These are phyloP conservation scores for Leishmania gerbilli DNA, from an alignment of 208 protist genomes.

Conservation along the genomic window DNA sequence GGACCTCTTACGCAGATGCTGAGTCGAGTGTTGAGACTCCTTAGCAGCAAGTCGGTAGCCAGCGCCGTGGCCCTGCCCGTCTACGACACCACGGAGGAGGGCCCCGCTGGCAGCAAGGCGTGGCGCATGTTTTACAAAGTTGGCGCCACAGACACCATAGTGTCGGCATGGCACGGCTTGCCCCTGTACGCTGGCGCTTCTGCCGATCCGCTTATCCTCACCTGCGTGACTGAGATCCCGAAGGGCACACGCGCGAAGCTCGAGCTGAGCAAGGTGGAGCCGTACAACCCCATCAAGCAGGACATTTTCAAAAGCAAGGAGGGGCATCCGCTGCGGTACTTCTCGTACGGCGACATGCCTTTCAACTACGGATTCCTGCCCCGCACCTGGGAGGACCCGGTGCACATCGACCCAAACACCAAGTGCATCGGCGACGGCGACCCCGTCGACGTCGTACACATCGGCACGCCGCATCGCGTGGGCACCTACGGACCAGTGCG, in stretches of 20 bases:
- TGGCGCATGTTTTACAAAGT: slow-evolving; percentile 68
- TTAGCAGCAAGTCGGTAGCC: slow-evolving; percentile 5
- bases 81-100: slow-evolving; percentile 14
- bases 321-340: slow-evolving; percentile 75
- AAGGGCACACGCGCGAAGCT: slow-evolving; percentile 91
- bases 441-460: slow-evolving; percentile 90
- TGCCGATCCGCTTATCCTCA: slow-evolving; percentile 45
- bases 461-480: slow-evolving; percentile 38
- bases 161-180: slow-evolving; percentile 83
- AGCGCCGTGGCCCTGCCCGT: slow-evolving; percentile 14
- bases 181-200: slow-evolving; percentile 30
- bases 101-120: slow-evolving; percentile 36
- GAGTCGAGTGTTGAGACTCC: background rate
- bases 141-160: background rate
- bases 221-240: slow-evolving; percentile 89
- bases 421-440: slow-evolving; percentile 88
- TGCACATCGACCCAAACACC: slow-evolving; percentile 43
- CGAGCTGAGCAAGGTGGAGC: slow-evolving; percentile 89
- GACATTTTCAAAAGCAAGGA: slow-evolving; percentile 73
- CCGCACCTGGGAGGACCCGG: slow-evolving; percentile 92
- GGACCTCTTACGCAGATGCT: slow-evolving; percentile 15
- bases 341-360: slow-evolving; percentile 86
- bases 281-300: slow-evolving; percentile 92
- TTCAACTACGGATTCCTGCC: slow-evolving; percentile 97
- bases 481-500: slow-evolving; percentile 69